Percentiles rank a stretch among this genome's conserved stretches.
Conservation (phyloP, 108 stramenopile species). For the Parietichytrium sp. region DNA sequence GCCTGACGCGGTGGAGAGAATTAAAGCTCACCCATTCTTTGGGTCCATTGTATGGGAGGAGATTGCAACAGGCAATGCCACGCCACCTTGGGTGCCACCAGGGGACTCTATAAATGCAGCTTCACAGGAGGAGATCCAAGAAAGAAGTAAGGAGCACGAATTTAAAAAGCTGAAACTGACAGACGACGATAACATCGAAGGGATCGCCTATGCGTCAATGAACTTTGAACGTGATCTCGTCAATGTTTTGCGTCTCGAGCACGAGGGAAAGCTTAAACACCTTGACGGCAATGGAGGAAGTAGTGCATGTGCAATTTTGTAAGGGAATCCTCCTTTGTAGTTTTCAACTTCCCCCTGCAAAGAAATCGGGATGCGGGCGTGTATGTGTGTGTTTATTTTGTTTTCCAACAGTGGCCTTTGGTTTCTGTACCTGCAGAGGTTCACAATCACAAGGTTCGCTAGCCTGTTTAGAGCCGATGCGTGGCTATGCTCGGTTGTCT, state of each 20-base stretch:
- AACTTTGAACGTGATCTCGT: conserved; percentile 15
- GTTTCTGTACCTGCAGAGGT: no score
- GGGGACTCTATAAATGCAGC: conserved; percentile 24
- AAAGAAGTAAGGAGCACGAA: conserved; percentile 28
- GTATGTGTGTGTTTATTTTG: no score
- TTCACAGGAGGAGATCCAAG: conserved; percentile 24
- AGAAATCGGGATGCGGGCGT: no score
- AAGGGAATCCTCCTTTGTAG: no score
- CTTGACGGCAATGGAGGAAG: background rate
- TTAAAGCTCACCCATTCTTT: conserved; percentile 85
- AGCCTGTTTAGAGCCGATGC: no score
- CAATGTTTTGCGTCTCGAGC: conserved; percentile 12
- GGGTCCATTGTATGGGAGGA: conserved; percentile 78
- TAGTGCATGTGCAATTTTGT: background rate
- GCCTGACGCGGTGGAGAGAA: conserved; percentile 79
- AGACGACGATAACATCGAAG: conserved; percentile 7
- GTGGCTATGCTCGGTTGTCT: no score
- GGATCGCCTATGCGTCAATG: background rate
- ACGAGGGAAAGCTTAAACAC: background rate
- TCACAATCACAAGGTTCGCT: no score
- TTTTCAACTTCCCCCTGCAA: no score
- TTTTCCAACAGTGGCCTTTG: no score
- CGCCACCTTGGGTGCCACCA: conserved; percentile 84
- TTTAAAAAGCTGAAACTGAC: conserved; percentile 33
- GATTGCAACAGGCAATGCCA: conserved; percentile 72